Percentiles rank a stretch among this genome's conserved stretches.
These are phyloP conservation scores for Cardamine occulta DNA, from an alignment of 345 rosid genomes.

Conservation along the genomic window DNA sequence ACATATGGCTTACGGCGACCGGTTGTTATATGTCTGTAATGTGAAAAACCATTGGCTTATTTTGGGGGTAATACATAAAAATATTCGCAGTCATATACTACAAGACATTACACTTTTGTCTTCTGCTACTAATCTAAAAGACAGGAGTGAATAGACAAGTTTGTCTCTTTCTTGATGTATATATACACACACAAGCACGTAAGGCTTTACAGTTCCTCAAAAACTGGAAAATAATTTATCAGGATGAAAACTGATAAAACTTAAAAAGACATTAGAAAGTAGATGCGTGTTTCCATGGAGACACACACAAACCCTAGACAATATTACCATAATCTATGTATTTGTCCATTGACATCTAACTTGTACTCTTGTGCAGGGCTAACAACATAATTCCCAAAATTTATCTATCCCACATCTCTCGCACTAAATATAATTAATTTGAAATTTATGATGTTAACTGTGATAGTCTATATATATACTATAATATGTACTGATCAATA, in stretches of 20 bases:
- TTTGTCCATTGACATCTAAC: constrained; percentile 43
- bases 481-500: neutral
- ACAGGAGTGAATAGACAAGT: constrained; percentile 35
- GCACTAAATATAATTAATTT: neutral
- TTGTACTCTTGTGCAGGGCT: constrained; percentile 40
- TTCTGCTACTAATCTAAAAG: constrained; percentile 35
- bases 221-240: constrained; percentile 41
- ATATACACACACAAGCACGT: neutral
- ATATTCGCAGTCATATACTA: constrained; percentile 31
- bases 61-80: constrained; percentile 24
- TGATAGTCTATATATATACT: neutral
- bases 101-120: constrained; percentile 37
- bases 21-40: constrained; percentile 31
- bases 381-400: constrained; percentile 11
- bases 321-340: constrained; percentile 35
- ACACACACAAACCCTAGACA: constrained; percentile 42
- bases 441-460: constrained; percentile 8
- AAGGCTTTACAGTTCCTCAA: constrained; percentile 32
- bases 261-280: constrained; percentile 9
- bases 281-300: constrained; percentile 41
- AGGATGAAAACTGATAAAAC: constrained; percentile 18
- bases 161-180: constrained; percentile 44
- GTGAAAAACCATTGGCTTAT: constrained; percentile 33
- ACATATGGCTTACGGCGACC: constrained; percentile 4
- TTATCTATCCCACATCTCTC: neutral